Evolutionary conservation across 352 stramenopile species (phyloP), one percentile per base, ranked within the genome.

Genomic region (Pythium monospermum): DNA sequence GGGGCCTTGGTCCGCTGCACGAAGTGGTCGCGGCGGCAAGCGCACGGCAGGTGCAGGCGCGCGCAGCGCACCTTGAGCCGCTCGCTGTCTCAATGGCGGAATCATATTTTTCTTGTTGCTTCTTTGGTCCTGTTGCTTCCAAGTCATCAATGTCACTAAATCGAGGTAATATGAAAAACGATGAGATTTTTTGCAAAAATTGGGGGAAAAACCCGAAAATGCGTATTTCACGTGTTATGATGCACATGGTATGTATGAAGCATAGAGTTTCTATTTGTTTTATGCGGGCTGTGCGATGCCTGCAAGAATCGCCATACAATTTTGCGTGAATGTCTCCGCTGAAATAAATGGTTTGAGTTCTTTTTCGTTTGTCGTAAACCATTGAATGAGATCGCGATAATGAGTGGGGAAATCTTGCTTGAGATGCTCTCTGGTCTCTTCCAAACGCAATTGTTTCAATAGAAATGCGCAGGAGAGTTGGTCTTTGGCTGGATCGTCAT

Each of bases 381-480:
- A 69, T 16, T 61, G 56, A 31, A 66, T 69, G 64, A 91, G 61
- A 40, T 87, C 73, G n/a, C 74, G 59, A 35, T 74, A 73, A 55
- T 91, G 79, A 16, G 51, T 70, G 3, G 73, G 71, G 33, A 88
- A 91, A 33, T 72, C 55, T 41, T 59, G 49, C 13, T 65, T 63
- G 26, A 87, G 53, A 40, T 73, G 60, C 28, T 42, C 42, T 33
- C 73, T 61, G 4, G 70, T 87, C 46, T 87, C 76, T 37, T 69
- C 56, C 7, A 79, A 57, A 16, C 48, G 60, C 46, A 87, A 49
- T 45, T 85, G 71, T 31, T 43, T 48, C n/a, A 72, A 42, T 38
- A 85, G 37, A 51, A 87, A 87, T 8, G 36, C 30, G 7, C 60
- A 64, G 2, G 61, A 55, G n/a, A 85, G 70, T 13, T 71, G 49